Conservation (phyloP, 1,139 yeast genomes). For the Pichia inconspicua region DNA sequence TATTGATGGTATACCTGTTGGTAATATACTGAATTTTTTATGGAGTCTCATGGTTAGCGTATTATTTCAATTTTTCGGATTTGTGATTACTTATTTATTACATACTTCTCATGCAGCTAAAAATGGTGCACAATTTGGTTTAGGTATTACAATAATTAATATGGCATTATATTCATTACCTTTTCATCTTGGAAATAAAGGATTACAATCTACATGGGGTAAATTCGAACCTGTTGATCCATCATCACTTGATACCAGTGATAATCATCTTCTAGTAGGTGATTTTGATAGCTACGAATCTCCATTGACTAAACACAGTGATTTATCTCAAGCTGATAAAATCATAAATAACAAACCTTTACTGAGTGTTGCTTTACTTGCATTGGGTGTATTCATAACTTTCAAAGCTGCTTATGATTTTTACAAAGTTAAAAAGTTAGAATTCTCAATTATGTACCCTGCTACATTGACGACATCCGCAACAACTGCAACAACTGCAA, state of each 20-base stretch:
- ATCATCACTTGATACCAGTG: conserved; percentile 36
- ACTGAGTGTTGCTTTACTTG: conserved; percentile 51
- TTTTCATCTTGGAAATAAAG: conserved; percentile 14
- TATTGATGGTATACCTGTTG: conserved; percentile 96
- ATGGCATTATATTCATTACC: conserved; percentile 73
- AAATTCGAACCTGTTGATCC: conserved; percentile 49
- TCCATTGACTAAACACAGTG: conserved; percentile 27
- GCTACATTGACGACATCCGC: neutral
- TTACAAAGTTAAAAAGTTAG: conserved; percentile 70
- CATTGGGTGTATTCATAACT: conserved; percentile 61
- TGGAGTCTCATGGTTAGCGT: conserved; percentile 88
- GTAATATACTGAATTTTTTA: conserved; percentile 73
- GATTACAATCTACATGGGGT: conserved; percentile 27
- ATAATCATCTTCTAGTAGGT: conserved; percentile 31
- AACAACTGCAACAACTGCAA: conserved; percentile 24
- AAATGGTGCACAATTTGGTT: conserved; percentile 89
- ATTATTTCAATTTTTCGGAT: conserved; percentile 91
- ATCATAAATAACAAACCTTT: conserved; percentile 31
- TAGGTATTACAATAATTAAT: conserved; percentile 77
- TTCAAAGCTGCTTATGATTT: conserved; percentile 65
- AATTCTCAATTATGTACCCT: conserved; percentile 51
- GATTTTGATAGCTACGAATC: conserved; percentile 41
- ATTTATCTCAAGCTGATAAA: conserved; percentile 2
- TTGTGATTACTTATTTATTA: conserved; percentile 76
- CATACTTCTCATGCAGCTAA: conserved; percentile 98